Conservation (phyloP, 805 yeast genomes). For the Metschnikowia lochheadii region DNA sequence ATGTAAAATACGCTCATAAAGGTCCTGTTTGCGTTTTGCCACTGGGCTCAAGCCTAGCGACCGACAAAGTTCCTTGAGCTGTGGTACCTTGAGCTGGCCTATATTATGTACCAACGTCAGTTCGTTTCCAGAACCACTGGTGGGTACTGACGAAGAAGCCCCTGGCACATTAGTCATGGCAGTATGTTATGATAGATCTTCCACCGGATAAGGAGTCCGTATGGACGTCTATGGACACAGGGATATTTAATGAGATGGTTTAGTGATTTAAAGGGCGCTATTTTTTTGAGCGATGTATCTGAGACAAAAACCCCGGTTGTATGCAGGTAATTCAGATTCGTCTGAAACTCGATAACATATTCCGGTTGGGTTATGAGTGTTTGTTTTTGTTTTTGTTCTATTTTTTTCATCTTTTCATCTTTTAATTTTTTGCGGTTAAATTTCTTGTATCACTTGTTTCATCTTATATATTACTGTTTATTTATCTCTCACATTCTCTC, state of each 20-base stretch:
- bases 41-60: conserved; percentile 44
- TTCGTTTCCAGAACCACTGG: neutral
- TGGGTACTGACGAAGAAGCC: neutral
- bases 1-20: conserved; percentile 51
- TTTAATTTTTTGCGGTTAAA: too few relatives aligned
- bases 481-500: conserved; percentile 74
- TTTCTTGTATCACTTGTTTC: neutral
- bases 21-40: conserved; percentile 57
- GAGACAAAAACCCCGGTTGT: neutral
- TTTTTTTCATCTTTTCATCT: too few relatives aligned
- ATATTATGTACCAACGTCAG: conserved; percentile 16
- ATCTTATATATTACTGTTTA: neutral
- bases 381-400: neutral
- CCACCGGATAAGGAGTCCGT: neutral
- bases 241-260: neutral
- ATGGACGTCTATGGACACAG: neutral
- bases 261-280: neutral
- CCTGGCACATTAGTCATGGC: conserved; percentile 1
- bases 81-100: conserved; percentile 43
- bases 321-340: neutral
- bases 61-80: conserved; percentile 51
- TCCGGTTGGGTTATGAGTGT: neutral
- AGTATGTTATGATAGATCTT: neutral
- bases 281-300: conserved; percentile 3
- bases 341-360: conserved; percentile 1